These are phyloP conservation scores for Saccharata proteae DNA, from an alignment of 2,329 filamentous ascomycete genomes.

Conservation along the genomic window DNA sequence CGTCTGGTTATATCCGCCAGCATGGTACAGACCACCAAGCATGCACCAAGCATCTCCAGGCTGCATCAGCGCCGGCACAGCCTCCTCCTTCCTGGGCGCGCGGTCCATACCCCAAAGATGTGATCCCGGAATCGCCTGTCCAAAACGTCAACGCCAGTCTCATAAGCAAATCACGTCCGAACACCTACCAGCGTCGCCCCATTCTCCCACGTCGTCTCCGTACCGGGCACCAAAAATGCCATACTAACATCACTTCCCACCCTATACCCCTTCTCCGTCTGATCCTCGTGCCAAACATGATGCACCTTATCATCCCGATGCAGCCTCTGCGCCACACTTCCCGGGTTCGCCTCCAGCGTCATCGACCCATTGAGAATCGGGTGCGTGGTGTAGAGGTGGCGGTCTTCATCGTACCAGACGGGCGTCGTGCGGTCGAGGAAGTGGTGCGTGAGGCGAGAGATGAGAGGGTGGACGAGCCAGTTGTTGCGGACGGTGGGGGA, in stretches of 20 bases:
- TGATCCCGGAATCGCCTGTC: slow-evolving; percentile 26
- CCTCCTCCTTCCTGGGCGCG: slow-evolving; percentile 25
- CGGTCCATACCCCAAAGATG: slow-evolving; percentile 31
- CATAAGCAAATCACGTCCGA: background rate
- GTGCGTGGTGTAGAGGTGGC: slow-evolving; percentile 1
- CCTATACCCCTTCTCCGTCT: slow-evolving; percentile 17
- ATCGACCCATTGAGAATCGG: slow-evolving; percentile 4
- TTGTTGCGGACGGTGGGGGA: slow-evolving; percentile 11
- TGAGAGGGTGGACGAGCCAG: slow-evolving; percentile 12
- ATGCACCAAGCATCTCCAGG: slow-evolving; percentile 30
- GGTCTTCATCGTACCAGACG: slow-evolving; percentile 6
- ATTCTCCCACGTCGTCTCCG: slow-evolving; percentile 27
- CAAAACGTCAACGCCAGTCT: background rate
- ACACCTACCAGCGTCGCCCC: slow-evolving; percentile 23
- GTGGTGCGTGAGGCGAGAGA: slow-evolving; percentile 2
- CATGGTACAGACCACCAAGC: slow-evolving; percentile 29
- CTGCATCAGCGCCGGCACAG: slow-evolving; percentile 28
- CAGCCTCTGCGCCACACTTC: slow-evolving; percentile 27
- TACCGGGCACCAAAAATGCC: slow-evolving; percentile 10
- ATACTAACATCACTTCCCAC: slow-evolving; percentile 6
- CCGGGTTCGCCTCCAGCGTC: slow-evolving; percentile 23
- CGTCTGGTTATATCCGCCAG: slow-evolving; percentile 26
- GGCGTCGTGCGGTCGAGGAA: slow-evolving; percentile 6
- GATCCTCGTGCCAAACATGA: slow-evolving; percentile 19
- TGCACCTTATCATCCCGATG: slow-evolving; percentile 26